A percentile compares a stretch with the other conserved stretches of the same genome.
Conservation (phyloP, 306 rosid genomes). For the Inga laurina region DNA sequence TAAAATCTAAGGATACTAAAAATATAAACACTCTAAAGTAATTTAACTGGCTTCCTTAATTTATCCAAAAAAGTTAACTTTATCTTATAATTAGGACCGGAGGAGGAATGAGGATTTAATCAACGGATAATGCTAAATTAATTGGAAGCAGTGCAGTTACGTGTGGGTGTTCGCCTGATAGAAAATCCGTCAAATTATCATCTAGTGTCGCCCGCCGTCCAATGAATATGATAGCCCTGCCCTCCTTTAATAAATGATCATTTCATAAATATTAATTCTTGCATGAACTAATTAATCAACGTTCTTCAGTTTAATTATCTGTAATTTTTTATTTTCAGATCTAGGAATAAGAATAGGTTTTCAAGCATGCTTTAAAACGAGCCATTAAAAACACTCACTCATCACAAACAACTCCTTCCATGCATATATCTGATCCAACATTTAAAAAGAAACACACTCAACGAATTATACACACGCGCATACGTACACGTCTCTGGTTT, state of each 20-base stretch:
- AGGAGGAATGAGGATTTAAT: not conserved
- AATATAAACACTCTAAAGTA: too few species aligned
- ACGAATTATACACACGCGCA: too few species aligned
- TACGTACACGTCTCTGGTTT: too few species aligned
- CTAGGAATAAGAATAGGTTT: too few species aligned
- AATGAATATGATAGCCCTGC: not conserved
- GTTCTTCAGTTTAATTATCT: not conserved
- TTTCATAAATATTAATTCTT: not conserved
- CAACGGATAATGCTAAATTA: not conserved
- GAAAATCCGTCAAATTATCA: slow-evolving; percentile 10
- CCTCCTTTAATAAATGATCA: not conserved
- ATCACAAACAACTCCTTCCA: not conserved
- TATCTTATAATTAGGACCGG: too few species aligned
- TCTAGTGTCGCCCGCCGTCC: not conserved
- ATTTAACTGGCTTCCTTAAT: too few species aligned
- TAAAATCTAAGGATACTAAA: too few species aligned
- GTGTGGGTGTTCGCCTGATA: not conserved
- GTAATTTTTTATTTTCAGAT: not conserved
- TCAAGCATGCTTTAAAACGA: not conserved
- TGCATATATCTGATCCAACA: not conserved
- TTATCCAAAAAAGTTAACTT: too few species aligned
- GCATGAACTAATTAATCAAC: not conserved
- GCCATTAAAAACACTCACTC: not conserved
- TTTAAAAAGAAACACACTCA: not conserved
- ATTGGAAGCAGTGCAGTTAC: not conserved